Conservation (phyloP, 1,284 basidiomycete species). For the Pseudozyma thailandica region DNA sequence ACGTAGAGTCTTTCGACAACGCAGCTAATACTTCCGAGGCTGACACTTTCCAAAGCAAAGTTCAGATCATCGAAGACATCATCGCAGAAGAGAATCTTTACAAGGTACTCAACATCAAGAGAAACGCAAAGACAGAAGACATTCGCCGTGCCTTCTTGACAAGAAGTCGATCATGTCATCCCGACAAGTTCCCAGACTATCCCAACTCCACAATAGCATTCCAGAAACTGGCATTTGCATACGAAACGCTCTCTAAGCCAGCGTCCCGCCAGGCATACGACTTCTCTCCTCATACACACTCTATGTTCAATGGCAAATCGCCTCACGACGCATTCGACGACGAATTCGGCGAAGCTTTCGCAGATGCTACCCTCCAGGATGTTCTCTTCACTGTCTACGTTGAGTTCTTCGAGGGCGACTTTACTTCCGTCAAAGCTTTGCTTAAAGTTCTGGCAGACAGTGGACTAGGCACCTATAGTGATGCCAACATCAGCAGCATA, state of each 20-base stretch:
- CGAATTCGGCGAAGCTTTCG: conserved; percentile 47
- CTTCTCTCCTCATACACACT: conserved; percentile 63
- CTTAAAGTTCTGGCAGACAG: conserved; percentile 71
- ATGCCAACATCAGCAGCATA: conserved; percentile 68
- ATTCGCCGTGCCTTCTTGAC: conserved; percentile 80
- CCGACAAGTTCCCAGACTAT: conserved; percentile 84
- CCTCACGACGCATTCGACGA: conserved; percentile 47
- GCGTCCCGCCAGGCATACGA: conserved; percentile 78
- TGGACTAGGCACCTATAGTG: conserved; percentile 54
- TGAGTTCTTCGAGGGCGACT: conserved; percentile 84
- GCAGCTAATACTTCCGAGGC: conserved; percentile 4
- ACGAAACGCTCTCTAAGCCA: conserved; percentile 80
- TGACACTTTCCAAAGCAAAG: conserved; percentile 34
- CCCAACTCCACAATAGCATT: conserved; percentile 80
- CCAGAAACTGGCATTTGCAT: conserved; percentile 84
- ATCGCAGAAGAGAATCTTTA: conserved; percentile 74
- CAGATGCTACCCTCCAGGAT: conserved; percentile 71
- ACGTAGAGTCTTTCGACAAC: conserved; percentile 1
- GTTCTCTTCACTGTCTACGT: conserved; percentile 80
- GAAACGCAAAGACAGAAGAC: conserved; percentile 74
- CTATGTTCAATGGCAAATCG: conserved; percentile 49
- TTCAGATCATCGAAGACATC: conserved; percentile 50
- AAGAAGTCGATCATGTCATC: conserved; percentile 81
- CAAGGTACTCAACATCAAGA: conserved; percentile 76
- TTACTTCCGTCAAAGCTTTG: conserved; percentile 69